phyloP scores from a whole-genome alignment of 2,329 filamentous ascomycete species.

The Aspergillus sp. region DNA sequence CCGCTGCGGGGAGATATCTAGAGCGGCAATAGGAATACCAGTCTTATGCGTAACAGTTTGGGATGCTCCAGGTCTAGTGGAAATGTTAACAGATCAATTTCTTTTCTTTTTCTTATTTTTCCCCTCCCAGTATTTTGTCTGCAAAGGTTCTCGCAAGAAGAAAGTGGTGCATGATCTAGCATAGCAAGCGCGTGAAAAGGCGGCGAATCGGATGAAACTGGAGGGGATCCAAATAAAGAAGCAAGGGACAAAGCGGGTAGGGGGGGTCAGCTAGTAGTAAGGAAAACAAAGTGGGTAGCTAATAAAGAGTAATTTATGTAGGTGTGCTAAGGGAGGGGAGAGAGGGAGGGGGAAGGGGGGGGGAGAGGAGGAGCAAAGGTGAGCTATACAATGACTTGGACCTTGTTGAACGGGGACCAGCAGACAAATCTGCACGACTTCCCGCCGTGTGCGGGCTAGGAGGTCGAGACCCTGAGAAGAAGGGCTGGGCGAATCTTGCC shows the following conservation, averaged over 20 bases:
- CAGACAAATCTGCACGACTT: conserved; percentile 33
- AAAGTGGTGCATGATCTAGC: background rate
- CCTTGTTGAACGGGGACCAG: conserved; percentile 36
- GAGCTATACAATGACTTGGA: conserved; percentile 44
- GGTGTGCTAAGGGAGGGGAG: background rate
- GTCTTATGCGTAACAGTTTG: conserved; percentile 64
- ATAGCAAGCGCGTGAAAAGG: background rate
- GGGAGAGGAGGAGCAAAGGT: conserved; percentile 21
- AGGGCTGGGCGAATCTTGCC: conserved; percentile 57
- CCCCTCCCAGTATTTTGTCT: background rate
- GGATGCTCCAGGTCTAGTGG: conserved; percentile 48
- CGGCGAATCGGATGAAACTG: background rate
- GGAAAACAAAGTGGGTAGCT: background rate
- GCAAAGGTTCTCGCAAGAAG: background rate
- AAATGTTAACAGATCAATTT: conserved; percentile 20
- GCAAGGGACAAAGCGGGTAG: conserved; percentile 5
- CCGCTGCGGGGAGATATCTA: conserved; percentile 64
- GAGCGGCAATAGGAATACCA: conserved; percentile 63
- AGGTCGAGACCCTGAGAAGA: conserved; percentile 56
- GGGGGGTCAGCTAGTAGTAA: background rate
- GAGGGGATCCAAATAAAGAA: conserved; percentile 1
- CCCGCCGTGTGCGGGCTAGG: conserved; percentile 52
- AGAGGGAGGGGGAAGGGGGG: conserved; percentile 8
- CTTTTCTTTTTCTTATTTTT: background rate
- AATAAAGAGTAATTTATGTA: too few relatives aligned